Base-by-base conservation (phyloP, 1,284 basidiomycete genomes). In the Xerocomus minutiporus region DNA sequence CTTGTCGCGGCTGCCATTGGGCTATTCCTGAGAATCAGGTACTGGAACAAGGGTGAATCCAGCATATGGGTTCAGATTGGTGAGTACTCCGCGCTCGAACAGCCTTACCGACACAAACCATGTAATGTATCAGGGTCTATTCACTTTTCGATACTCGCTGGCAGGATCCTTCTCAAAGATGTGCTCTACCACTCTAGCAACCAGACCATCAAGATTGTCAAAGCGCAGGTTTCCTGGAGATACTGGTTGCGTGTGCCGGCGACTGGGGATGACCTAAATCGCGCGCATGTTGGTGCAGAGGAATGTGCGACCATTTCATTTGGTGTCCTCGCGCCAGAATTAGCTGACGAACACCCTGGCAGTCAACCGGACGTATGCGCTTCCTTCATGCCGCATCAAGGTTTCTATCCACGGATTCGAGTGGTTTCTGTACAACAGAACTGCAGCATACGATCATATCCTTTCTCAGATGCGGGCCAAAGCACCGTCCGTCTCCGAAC, bases 401-500 rank as follows among this genome's bases (percentile, higher is more conserved):
- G 67, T 93, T 26, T 83, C 83, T 7, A 64, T 90, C 4, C 83
- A 94, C 59, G 94, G 94, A 20, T 76, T 93, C 35, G 92, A 97
- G 70, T 91, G 88, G 84, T 91, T 91, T 69, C 68, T 96, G 45
- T 96, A 91, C 71, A 97, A 97, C 69, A 77, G 85, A 51, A 94
- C 91, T 1, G 81, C 90, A 3, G 85, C 91, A 5, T 96, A 88
- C 68, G 91, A 97, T 63, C 79, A 81, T 51, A 93, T 97, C 43
- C 72, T 94, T 20, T 78, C 86, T 28, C 82, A 88, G 61, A 83
- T 93, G 77, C 80, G 80, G 57, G 61, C 65, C 23, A 70, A 71
- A 46, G 56, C 67, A 46, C 54, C 72, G 1, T 63, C 62, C 34
- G 70, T 71, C 28, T 64, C 57, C n/a, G 55, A 57, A 35, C 57